Conservation (phyloP, 495 filamentous ascomycete species). For the Thozetella sp. region DNA sequence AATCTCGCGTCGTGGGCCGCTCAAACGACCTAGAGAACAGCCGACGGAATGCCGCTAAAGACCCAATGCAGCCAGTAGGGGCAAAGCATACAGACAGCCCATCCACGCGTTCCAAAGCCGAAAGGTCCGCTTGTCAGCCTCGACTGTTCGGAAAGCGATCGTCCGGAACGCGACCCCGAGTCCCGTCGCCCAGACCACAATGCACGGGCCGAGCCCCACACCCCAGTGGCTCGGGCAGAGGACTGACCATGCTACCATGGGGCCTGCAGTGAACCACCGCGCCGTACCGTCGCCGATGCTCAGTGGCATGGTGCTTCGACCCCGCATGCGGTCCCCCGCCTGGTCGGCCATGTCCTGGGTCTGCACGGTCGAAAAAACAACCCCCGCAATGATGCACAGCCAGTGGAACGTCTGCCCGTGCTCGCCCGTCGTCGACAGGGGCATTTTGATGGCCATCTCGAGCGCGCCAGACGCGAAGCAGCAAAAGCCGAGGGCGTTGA, state of each 20-base stretch:
- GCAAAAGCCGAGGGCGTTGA: slow-evolving; percentile 44
- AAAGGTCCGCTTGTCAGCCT: not conserved
- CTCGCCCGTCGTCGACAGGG: slow-evolving; percentile 7
- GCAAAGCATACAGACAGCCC: not conserved
- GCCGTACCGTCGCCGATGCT: slow-evolving; percentile 41
- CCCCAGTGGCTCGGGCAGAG: slow-evolving; percentile 36
- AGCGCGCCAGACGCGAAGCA: slow-evolving; percentile 33
- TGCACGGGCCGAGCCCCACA: slow-evolving; percentile 3
- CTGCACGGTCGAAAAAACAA: slow-evolving; percentile 54
- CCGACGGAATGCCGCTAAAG: too few relatives aligned
- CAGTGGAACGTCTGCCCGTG: slow-evolving; percentile 31
- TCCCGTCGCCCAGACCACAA: not conserved
- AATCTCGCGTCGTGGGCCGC: too few relatives aligned
- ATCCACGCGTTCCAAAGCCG: not conserved
- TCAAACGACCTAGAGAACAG: too few relatives aligned
- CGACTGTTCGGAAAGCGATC: not conserved
- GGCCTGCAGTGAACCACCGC: slow-evolving; percentile 36
- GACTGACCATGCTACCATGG: slow-evolving; percentile 39
- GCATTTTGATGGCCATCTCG: slow-evolving; percentile 13
- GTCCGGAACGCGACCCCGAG: not conserved
- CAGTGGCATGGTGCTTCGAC: slow-evolving; percentile 39
- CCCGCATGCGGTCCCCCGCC: slow-evolving; percentile 43
- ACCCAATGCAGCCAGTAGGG: too few relatives aligned
- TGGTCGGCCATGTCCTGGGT: slow-evolving; percentile 53
- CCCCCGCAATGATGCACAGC: slow-evolving; percentile 40